Percentiles rank a stretch among this genome's conserved stretches.
These are phyloP conservation scores for Fusarium veterinarium DNA, from an alignment of 2,329 filamentous ascomycete genomes.

Conservation along the genomic window DNA sequence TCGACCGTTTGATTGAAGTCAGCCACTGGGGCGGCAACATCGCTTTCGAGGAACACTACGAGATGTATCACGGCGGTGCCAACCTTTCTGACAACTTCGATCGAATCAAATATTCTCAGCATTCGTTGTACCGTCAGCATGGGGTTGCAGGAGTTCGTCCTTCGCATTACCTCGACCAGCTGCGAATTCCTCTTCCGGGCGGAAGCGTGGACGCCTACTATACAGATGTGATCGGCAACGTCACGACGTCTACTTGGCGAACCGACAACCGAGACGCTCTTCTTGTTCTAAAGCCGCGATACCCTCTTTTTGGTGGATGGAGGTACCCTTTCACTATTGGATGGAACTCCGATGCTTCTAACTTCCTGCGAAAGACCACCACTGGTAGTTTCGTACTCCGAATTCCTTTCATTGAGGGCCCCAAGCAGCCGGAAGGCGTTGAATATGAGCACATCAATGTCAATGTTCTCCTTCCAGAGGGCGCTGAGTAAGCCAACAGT, in stretches of 20 bases:
- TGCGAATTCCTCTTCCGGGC: constrained; percentile 81
- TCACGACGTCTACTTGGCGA: constrained; percentile 91
- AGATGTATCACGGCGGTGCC: constrained; percentile 86
- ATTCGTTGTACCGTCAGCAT: constrained; percentile 73
- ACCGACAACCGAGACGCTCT: constrained; percentile 80
- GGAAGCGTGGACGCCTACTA: constrained; percentile 93
- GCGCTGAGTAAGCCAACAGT: constrained; percentile 74
- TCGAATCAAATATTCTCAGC: constrained; percentile 79
- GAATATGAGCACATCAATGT: constrained; percentile 86
- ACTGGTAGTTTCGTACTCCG: constrained; percentile 84
- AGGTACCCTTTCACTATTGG: constrained; percentile 97
- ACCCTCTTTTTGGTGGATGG: constrained; percentile 97
- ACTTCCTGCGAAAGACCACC: constrained; percentile 75
- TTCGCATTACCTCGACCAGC: constrained; percentile 81
- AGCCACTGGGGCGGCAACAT: constrained; percentile 98
- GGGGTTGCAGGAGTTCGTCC: constrained; percentile 57
- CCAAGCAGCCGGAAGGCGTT: constrained; percentile 84
- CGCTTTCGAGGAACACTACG: constrained; percentile 94
- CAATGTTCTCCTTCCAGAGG: constrained; percentile 89
- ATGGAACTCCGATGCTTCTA: constrained; percentile 89
- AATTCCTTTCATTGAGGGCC: constrained; percentile 93
- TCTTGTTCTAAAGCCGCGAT: constrained; percentile 91
- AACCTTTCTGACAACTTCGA: constrained; percentile 79
- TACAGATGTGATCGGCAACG: constrained; percentile 95
- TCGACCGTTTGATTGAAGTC: constrained; percentile 94